Conservation (phyloP, 768 basidiomycete species). For the Mycena vulgaris region DNA sequence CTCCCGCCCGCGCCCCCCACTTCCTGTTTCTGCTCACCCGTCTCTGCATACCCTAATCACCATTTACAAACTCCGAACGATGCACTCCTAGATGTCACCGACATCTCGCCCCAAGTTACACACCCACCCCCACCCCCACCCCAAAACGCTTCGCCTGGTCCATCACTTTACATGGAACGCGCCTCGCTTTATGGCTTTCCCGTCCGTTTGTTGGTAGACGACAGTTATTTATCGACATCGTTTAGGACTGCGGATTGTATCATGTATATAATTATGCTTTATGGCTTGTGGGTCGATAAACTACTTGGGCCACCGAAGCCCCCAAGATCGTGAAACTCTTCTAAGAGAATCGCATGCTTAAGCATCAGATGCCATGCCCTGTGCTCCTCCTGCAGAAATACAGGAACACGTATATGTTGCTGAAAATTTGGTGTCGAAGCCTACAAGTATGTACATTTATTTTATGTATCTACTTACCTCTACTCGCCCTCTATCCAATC, state of each 20-base stretch:
- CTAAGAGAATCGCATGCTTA: too few relatives aligned
- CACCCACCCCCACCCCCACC: not conserved
- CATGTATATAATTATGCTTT: conserved; percentile 36
- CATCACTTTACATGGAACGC: not conserved
- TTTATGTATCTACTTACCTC: too few relatives aligned
- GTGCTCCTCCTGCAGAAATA: too few relatives aligned
- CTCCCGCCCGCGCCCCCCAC: conserved; percentile 8
- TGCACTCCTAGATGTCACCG: not conserved
- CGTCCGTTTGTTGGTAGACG: conserved; percentile 34
- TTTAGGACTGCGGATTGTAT: conserved; percentile 35
- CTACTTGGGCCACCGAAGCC: too few relatives aligned
- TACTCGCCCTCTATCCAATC: too few relatives aligned
- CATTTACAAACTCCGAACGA: not conserved
- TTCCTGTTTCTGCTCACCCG: not conserved
- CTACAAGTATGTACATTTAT: too few relatives aligned
- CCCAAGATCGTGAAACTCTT: too few relatives aligned
- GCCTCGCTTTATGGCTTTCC: conserved; percentile 2
- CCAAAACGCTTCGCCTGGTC: conserved; percentile 8
- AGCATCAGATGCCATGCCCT: too few relatives aligned
- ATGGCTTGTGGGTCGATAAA: too few relatives aligned
- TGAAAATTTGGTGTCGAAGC: too few relatives aligned
- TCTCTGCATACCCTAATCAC: conserved; percentile 35
- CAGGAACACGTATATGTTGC: too few relatives aligned
- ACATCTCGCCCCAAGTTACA: not conserved
- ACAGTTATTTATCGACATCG: conserved; percentile 34